A percentile compares a stretch with the other conserved stretches of the same genome.
Conservation (phyloP, 371 early-diverging fungal species). For the Globomyces sp. region DNA sequence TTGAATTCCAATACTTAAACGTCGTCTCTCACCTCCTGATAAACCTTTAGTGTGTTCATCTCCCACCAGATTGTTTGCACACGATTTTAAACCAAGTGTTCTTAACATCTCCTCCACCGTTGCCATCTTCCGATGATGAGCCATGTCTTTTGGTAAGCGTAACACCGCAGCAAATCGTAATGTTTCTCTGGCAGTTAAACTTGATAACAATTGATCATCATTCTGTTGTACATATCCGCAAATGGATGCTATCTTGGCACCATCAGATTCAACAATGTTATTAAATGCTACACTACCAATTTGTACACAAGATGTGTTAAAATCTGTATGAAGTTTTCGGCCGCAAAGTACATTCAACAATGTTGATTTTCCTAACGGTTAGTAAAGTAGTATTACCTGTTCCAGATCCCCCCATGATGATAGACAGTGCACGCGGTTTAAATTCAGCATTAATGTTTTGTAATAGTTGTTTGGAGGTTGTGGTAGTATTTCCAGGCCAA, state of each 20-base stretch:
- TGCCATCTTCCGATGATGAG: conserved; percentile 33
- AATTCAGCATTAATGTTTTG: too few species aligned
- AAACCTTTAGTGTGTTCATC: conserved; percentile 35
- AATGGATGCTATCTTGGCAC: conserved; percentile 24
- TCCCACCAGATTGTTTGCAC: conserved; percentile 43
- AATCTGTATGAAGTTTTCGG: conserved; percentile 67
- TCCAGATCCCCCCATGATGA: too few species aligned
- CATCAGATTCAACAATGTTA: conserved; percentile 15
- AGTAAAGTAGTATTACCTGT: too few species aligned
- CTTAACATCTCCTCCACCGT: conserved; percentile 40
- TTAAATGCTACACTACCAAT: conserved; percentile 32
- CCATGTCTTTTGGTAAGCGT: conserved; percentile 30
- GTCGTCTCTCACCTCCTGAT: conserved; percentile 57
- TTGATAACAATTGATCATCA: conserved; percentile 41
- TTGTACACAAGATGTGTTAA: conserved; percentile 47
- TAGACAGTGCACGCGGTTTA: too few species aligned
- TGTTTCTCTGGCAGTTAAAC: conserved; percentile 41
- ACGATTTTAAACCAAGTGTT: conserved; percentile 39
- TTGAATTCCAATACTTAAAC: conserved; percentile 51
- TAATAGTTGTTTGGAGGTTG: too few species aligned
- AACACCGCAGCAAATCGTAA: conserved; percentile 36
- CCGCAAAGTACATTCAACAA: conserved; percentile 51
- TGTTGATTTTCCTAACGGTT: conserved; percentile 64
- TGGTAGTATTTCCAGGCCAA: too few species aligned
- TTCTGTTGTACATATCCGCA: conserved; percentile 40